Evolutionary conservation across 2,329 filamentous ascomycete genomes (phyloP).

Genomic region (Xylariaceae sp.): DNA sequence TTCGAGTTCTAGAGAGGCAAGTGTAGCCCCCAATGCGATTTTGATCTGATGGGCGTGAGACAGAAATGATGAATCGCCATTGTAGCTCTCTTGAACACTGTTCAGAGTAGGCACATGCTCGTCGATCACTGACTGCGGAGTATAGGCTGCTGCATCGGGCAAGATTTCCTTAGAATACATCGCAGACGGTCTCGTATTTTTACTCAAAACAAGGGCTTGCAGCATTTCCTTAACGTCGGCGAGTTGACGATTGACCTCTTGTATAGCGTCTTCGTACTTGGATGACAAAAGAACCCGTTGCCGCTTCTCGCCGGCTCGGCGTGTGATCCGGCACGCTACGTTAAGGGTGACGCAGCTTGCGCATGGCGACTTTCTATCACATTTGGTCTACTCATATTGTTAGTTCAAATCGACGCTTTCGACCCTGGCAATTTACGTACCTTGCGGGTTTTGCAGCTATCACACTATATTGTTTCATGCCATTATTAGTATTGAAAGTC

Average conservation of each 20-base stretch:
- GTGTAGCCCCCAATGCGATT: slow-evolving; percentile 31
- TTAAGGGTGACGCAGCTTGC: slow-evolving; percentile 40
- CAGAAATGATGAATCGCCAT: slow-evolving; percentile 38
- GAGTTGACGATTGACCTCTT: slow-evolving; percentile 37
- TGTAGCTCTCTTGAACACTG: slow-evolving; percentile 34
- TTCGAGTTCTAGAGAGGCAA: slow-evolving; percentile 29
- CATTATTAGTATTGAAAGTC: background rate
- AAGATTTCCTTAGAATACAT: background rate
- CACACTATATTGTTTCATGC: slow-evolving; percentile 28
- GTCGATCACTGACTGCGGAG: slow-evolving; percentile 35
- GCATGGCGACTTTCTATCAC: slow-evolving; percentile 38
- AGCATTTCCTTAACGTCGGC: slow-evolving; percentile 38
- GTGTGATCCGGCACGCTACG: slow-evolving; percentile 35
- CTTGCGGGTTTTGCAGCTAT: slow-evolving; percentile 38
- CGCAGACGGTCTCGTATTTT: slow-evolving; percentile 8
- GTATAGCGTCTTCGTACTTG: slow-evolving; percentile 41
- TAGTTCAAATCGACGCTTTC: background rate
- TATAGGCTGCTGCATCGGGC: slow-evolving; percentile 19
- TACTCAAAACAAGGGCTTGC: slow-evolving; percentile 28
- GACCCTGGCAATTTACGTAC: slow-evolving; percentile 17
- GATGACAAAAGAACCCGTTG: slow-evolving; percentile 41
- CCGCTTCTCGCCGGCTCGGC: slow-evolving; percentile 36
- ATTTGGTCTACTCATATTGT: slow-evolving; percentile 35
- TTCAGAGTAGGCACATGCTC: slow-evolving; percentile 35
- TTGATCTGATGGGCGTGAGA: slow-evolving; percentile 34